phyloP scores from a whole-genome alignment of 140 eudicot genomes.

The Erigeron philadelphicus region DNA sequence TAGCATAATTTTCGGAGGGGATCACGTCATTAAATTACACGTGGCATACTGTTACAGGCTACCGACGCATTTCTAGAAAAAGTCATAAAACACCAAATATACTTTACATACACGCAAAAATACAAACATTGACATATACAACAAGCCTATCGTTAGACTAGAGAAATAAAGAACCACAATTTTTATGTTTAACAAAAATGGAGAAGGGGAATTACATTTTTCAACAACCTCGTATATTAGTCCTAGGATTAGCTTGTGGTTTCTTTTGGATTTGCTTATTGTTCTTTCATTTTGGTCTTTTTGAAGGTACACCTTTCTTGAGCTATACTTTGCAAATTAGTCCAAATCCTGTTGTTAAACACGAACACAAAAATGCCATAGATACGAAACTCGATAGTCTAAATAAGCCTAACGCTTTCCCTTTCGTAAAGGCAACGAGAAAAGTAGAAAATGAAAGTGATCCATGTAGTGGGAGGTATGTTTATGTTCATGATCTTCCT shows the following conservation, averaged over 20 bases:
- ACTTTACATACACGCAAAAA: not conserved
- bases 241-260: constrained; percentile 41
- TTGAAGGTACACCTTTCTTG: not conserved
- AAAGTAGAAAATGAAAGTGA: constrained; percentile 10
- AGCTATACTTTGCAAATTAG: not conserved
- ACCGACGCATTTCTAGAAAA: constrained; percentile 7
- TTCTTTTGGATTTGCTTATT: constrained; percentile 53
- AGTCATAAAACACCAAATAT: constrained; percentile 6
- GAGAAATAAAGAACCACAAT: not conserved
- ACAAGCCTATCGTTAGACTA: not conserved
- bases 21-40: constrained; percentile 4
- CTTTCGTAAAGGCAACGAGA: constrained; percentile 11
- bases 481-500: constrained; percentile 20
- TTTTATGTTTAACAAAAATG: not conserved
- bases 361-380: not conserved
- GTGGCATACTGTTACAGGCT: constrained; percentile 19
- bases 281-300: constrained; percentile 44
- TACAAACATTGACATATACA: not conserved
- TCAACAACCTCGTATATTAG: constrained; percentile 49
- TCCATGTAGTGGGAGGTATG: constrained; percentile 21
- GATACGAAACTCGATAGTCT: not conserved
- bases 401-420: not conserved
- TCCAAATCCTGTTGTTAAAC: not conserved
- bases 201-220: constrained; percentile 23
- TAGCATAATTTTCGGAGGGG: constrained; percentile 1